Percentiles rank a stretch among this genome's conserved stretches.
Evolutionary conservation across 169 alveolate species (phyloP).

Genomic region (Eimeria acervulina): DNA sequence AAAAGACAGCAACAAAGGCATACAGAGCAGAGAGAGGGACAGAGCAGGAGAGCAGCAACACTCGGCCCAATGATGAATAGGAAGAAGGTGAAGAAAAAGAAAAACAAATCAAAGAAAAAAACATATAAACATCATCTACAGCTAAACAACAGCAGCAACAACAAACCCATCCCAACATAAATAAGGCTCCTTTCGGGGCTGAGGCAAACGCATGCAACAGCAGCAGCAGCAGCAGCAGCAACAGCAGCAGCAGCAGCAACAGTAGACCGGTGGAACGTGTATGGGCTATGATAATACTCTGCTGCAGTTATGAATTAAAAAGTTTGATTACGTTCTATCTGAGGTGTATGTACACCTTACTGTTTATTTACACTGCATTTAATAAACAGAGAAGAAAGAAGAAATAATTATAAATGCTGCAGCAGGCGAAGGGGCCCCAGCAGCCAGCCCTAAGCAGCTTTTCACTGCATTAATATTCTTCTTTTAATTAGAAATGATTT

Average conservation of each 20-base stretch:
- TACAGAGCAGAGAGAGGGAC: too few relatives aligned
- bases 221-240: neutral
- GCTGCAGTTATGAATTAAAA: neutral
- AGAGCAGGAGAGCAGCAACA: too few relatives aligned
- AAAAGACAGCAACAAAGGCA: too few relatives aligned
- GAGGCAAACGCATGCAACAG: constrained; percentile 9
- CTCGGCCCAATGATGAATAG: too few relatives aligned
- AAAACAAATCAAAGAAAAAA: too few relatives aligned
- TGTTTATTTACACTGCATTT: neutral
- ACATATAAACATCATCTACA: neutral
- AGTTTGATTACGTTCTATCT: neutral
- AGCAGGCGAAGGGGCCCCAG: neutral
- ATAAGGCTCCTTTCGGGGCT: neutral
- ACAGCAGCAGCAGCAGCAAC: constrained; percentile 21
- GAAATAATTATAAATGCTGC: neutral
- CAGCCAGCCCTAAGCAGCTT: neutral
- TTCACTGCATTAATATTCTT: neutral
- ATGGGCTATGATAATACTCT: too few relatives aligned
- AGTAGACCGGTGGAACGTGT: constrained; percentile 5
- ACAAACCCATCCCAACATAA: neutral
- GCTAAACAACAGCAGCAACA: neutral
- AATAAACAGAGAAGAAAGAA: neutral
- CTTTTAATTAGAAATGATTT: neutral
- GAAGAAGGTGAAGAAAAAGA: too few relatives aligned
- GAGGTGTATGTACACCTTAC: neutral